Conservation (phyloP, 768 basidiomycete genomes). For the Suillus bovinus region DNA sequence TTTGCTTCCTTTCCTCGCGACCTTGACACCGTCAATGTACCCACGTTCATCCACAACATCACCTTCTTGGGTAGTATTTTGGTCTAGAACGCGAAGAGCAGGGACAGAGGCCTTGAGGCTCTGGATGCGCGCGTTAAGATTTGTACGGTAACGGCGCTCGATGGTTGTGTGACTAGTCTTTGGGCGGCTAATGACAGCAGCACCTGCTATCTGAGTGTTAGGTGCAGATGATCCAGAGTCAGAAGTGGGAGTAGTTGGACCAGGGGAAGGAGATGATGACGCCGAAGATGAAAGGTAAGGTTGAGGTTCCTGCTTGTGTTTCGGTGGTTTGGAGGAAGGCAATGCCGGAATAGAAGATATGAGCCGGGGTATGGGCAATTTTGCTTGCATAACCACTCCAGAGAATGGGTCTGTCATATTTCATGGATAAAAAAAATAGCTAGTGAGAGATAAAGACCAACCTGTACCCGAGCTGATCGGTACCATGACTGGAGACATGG, state of each 20-base stretch:
- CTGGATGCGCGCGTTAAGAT: slow-evolving; percentile 84
- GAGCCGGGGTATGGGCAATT: slow-evolving; percentile 53
- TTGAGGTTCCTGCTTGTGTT: slow-evolving; percentile 10
- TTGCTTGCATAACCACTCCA: slow-evolving; percentile 31
- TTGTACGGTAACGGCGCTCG: slow-evolving; percentile 85
- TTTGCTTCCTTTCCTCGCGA: slow-evolving; percentile 89
- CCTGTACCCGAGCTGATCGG: slow-evolving; percentile 21
- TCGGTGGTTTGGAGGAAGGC: slow-evolving; percentile 37
- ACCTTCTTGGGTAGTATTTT: slow-evolving; percentile 42
- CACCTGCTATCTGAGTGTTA: background rate
- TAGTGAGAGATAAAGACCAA: background rate
- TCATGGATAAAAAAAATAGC: background rate
- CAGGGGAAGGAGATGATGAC: slow-evolving; percentile 45
- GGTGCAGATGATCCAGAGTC: slow-evolving; percentile 21
- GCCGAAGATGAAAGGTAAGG: slow-evolving; percentile 29
- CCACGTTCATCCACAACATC: slow-evolving; percentile 75
- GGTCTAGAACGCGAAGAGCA: slow-evolving; percentile 77
- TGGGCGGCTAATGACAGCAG: slow-evolving; percentile 40
- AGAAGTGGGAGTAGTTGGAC: slow-evolving; percentile 24
- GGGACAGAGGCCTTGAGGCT: slow-evolving; percentile 80
- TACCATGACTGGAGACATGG: slow-evolving; percentile 51
- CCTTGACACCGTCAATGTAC: slow-evolving; percentile 89
- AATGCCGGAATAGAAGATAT: slow-evolving; percentile 44
- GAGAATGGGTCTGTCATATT: slow-evolving; percentile 4
- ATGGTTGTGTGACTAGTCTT: slow-evolving; percentile 92